Conservation (phyloP, 176 grass and related monocot genomes). For the Oryza coarctata region DNA sequence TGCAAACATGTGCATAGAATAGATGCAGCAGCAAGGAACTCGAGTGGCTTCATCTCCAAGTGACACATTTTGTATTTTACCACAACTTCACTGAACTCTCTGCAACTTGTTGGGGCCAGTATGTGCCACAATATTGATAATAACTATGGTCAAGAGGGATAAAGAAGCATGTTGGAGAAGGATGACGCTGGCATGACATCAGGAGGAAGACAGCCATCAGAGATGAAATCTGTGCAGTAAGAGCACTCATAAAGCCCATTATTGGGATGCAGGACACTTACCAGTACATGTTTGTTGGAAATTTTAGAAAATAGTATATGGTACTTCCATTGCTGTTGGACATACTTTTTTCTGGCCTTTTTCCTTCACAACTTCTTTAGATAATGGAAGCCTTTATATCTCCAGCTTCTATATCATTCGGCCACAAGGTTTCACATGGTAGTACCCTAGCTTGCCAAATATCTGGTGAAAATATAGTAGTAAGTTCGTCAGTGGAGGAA, state of each 20-base stretch:
- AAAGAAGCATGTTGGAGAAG: slow-evolving; percentile 29
- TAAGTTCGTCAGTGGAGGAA: neutral
- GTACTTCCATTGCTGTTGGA: neutral
- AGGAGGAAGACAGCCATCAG: slow-evolving; percentile 26
- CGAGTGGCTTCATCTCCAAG: slow-evolving; percentile 75
- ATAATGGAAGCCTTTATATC: neutral
- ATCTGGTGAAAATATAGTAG: neutral
- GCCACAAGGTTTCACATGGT: neutral
- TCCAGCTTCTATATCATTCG: neutral
- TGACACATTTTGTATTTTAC: slow-evolving; percentile 66
- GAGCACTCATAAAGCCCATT: slow-evolving; percentile 21
- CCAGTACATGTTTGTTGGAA: slow-evolving; percentile 24
- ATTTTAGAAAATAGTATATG: slow-evolving; percentile 30
- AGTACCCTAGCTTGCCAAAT: neutral
- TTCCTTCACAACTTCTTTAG: slow-evolving; percentile 10
- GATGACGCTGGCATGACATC: slow-evolving; percentile 65
- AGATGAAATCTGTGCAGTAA: slow-evolving; percentile 20
- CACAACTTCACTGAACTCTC: slow-evolving; percentile 57
- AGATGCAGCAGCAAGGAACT: slow-evolving; percentile 23
- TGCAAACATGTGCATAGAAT: slow-evolving; percentile 15
- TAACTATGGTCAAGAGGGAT: slow-evolving; percentile 37
- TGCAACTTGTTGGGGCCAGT: slow-evolving; percentile 38
- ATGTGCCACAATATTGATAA: slow-evolving; percentile 7
- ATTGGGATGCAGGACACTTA: slow-evolving; percentile 7
- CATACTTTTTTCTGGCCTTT: slow-evolving; percentile 7